Base-by-base conservation (phyloP, 768 basidiomycete genomes). In the Vararia minispora region DNA sequence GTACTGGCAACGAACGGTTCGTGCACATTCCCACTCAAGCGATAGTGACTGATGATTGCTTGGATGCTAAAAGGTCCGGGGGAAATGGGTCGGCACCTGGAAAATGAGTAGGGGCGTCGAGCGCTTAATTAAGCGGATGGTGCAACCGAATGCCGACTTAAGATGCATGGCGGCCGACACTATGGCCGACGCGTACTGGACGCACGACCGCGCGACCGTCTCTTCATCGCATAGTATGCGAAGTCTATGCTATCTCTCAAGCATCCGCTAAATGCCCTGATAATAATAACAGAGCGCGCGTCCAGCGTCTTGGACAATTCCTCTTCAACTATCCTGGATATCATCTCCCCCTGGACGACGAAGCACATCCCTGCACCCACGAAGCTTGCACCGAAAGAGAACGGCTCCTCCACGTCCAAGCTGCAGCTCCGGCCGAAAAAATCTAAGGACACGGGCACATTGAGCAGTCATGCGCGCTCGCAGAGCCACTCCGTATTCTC, bases 1-100 rank as follows among this genome's bases (percentile, higher is more conserved):
- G 37, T 99, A 99, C 56, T 94, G 87, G 80, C 63, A 72, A 30
- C 74, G 89, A 13, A 90, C 91, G 3, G 79, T 79, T 42, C 26
- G 74, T 58, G n/a, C n/a, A n/a, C n/a, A n/a, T n/a, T n/a, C n/a
- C n/a, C n/a, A n/a, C n/a, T n/a, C n/a, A n/a, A n/a, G n/a, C n/a
- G n/a, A n/a, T n/a, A n/a, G n/a, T n/a, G n/a, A n/a, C n/a, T n/a
- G n/a, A n/a, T n/a, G n/a, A n/a, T n/a, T n/a, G n/a, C n/a, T n/a
- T n/a, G n/a, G n/a, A n/a, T n/a, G n/a, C n/a, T n/a, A n/a, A 10
- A 33, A 83, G 78, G 63, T 85, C 43, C 70, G 72, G 2, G 90
- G 90, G 9, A 79, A 77, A 52, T 97, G 91, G 91, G 68, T 91
- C 10, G 90, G 91, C 28, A 69, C 64, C 23, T 86, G 84, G 76